Evolutionary conservation across 352 stramenopile species (phyloP), one percentile per base, ranked within the genome.

Genomic region (Pythium phragmitis): DNA sequence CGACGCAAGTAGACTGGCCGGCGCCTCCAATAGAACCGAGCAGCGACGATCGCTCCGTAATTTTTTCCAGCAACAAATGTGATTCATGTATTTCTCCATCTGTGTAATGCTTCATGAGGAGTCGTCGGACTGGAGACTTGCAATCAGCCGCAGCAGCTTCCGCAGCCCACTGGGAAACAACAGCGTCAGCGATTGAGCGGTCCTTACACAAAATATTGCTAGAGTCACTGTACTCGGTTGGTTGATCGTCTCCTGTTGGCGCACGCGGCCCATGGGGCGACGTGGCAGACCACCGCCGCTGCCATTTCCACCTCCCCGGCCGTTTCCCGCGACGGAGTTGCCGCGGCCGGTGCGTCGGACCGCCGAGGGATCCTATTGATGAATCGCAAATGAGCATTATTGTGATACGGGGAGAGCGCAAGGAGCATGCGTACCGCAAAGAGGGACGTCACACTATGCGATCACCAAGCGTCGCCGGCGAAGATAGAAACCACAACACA

Each of bases 211-310:
- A 43, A 33, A 49, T 9, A 36, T 6, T 7, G 17, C 3, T 39
- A 8, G 16, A 52, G 41, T 9, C n/a, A 21, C 2, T 76, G 39
- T 74, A 89, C 80, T 82, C 49, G 78, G 80, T 66, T 82, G 75
- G 52, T 84, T 82, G 57, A 84, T 88, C 34, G 75, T 73, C 36
- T 68, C 73, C 7, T 71, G 74, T 55, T 79, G 71, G 57, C 70
- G 79, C 47, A 91, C 70, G 55, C 77, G 57, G 36, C 84, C 84
- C 73, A 92, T 90, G 8, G 72, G 80, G 23, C 78, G 76, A 33
- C 74, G 72, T 2, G 76, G 80, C 7, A 69, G 76, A 34, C 68
- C 66, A 16, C 70, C 60, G 21, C 69, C 60, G 9, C 52, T 66
- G 16, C 53, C 48, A 21, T 26, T 64, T 11, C 68, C 59, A 13